Evolutionary conservation across 805 yeast genomes (phyloP).

Genomic region (Metschnikowia orientalis): DNA sequence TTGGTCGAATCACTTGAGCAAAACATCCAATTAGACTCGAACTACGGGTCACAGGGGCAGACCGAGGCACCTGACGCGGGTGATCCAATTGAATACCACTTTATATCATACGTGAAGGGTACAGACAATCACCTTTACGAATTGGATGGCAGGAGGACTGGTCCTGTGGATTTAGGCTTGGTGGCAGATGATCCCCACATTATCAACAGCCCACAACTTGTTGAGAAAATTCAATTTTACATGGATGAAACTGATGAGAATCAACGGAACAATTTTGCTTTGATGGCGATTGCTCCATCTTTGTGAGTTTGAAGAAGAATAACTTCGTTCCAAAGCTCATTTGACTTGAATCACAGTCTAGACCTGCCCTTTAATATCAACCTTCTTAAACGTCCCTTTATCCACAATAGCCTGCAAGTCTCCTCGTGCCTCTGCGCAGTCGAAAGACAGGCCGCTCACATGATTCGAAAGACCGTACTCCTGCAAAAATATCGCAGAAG

Average conservation of each 20-base stretch:
- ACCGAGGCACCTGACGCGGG: constrained; percentile 63
- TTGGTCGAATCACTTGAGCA: constrained; percentile 46
- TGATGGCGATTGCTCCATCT: constrained; percentile 68
- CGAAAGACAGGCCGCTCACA: constrained; percentile 22
- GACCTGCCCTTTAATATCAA: constrained; percentile 90
- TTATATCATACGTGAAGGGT: constrained; percentile 64
- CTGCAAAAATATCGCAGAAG: constrained; percentile 5
- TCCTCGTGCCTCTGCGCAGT: constrained; percentile 31
- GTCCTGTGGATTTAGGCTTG: constrained; percentile 64
- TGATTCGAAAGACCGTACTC: constrained; percentile 35
- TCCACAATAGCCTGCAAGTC: constrained; percentile 33
- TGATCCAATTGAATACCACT: constrained; percentile 59
- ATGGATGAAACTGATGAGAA: constrained; percentile 58
- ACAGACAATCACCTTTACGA: constrained; percentile 63
- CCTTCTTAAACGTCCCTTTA: constrained; percentile 44
- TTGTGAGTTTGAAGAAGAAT: background rate
- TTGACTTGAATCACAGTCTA: constrained; percentile 21
- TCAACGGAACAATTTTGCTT: constrained; percentile 61
- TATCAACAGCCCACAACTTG: constrained; percentile 47
- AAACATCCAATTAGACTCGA: constrained; percentile 37
- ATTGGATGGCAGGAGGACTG: constrained; percentile 81
- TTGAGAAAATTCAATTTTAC: constrained; percentile 59
- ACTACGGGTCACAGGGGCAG: constrained; percentile 52
- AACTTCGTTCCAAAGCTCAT: background rate
- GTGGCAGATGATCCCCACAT: constrained; percentile 41